Evolutionary conservation across 257 asterid species (phyloP).

Genomic region (Fraxinus anomala): DNA sequence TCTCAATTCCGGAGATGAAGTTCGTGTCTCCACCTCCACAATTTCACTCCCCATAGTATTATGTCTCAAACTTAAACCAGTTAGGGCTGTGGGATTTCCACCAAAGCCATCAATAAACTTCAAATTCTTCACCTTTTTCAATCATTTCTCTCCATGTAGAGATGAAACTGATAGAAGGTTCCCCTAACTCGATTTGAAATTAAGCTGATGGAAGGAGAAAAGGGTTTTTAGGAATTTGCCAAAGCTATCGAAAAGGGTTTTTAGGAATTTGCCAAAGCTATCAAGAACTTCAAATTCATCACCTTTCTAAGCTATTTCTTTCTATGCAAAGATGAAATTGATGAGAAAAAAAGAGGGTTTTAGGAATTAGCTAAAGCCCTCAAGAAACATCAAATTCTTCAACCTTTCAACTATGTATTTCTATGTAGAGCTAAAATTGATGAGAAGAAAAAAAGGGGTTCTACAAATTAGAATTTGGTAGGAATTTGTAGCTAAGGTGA

Average conservation of each 20-base stretch:
- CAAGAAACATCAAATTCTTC: not conserved
- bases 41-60: constrained; percentile 21
- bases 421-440: not conserved
- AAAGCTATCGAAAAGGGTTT: not conserved
- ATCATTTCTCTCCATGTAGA: not conserved
- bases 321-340: too few relatives aligned
- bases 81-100: constrained; percentile 34
- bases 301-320: not conserved
- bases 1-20: constrained; percentile 31
- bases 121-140: not conserved
- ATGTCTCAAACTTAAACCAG: constrained; percentile 30
- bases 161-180: not conserved
- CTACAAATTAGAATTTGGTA: not conserved
- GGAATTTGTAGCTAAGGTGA: constrained; percentile 3
- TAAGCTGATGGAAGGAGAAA: not conserved
- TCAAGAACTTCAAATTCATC: not conserved
- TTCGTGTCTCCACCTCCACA: constrained; percentile 33
- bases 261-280: constrained; percentile 37
- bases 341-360: not conserved
- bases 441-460: not conserved
- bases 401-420: not conserved
- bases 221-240: too few relatives aligned
- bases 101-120: constrained; percentile 29
- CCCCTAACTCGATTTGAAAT: not conserved
- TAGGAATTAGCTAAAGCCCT: not conserved